Percentiles rank a stretch among this genome's conserved stretches.
Evolutionary conservation across 2,329 filamentous ascomycete species (phyloP).

Genomic region (Alternaria ventricosa): DNA sequence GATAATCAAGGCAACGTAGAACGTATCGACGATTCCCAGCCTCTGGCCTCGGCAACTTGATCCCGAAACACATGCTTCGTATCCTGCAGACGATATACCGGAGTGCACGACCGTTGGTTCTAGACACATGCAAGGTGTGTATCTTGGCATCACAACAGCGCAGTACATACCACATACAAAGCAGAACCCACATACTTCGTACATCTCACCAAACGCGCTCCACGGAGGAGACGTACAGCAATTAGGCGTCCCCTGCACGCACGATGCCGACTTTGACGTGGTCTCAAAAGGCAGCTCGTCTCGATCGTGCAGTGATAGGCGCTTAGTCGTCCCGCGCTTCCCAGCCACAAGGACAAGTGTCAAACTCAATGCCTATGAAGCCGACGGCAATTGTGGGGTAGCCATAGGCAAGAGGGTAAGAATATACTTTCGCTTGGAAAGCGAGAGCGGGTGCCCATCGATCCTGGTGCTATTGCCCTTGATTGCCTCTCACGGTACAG

Average conservation of each 20-base stretch:
- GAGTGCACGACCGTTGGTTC: slow-evolving; percentile 4
- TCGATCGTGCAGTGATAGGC: slow-evolving; percentile 8
- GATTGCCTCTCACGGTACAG: background rate
- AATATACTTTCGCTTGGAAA: slow-evolving; percentile 5
- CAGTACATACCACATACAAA: slow-evolving; percentile 6
- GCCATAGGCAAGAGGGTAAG: background rate
- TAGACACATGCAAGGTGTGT: slow-evolving; percentile 8
- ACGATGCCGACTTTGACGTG: slow-evolving; percentile 7
- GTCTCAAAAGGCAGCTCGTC: background rate
- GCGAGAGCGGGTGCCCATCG: background rate
- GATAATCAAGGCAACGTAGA: background rate
- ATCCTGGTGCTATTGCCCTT: slow-evolving; percentile 10
- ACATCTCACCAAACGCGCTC: slow-evolving; percentile 1
- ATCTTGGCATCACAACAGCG: slow-evolving; percentile 9
- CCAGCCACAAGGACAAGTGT: slow-evolving; percentile 17
- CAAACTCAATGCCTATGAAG: slow-evolving; percentile 7
- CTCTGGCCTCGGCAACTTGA: background rate
- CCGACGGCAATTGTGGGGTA: slow-evolving; percentile 13
- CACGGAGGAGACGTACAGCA: background rate
- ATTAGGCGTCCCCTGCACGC: slow-evolving; percentile 8
- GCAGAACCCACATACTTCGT: background rate
- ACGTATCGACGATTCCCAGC: slow-evolving; percentile 9
- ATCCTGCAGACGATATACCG: slow-evolving; percentile 8
- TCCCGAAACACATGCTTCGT: background rate
- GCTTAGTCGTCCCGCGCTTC: slow-evolving; percentile 8